phyloP scores from a whole-genome alignment of 768 basidiomycete species.

The Rhodotorula sphaerocarpa region DNA sequence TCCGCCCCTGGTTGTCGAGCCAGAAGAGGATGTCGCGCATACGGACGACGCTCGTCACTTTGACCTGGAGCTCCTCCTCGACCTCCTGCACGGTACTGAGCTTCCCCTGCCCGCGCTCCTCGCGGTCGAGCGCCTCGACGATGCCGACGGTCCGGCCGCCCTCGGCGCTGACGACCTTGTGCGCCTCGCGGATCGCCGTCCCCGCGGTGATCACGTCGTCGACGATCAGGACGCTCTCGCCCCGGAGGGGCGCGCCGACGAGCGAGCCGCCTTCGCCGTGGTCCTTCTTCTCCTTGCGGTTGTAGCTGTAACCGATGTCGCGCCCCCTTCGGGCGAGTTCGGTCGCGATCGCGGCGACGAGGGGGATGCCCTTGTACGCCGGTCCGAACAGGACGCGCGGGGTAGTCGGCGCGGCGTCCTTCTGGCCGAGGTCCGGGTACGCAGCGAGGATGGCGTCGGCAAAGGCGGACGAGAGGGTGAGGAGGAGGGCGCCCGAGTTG shows the following conservation, averaged over 20 bases:
- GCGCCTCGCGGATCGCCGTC: constrained; percentile 75
- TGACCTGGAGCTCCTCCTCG: constrained; percentile 61
- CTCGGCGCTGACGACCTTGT: constrained; percentile 63
- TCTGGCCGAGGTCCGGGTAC: constrained; percentile 25
- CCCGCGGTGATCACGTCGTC: constrained; percentile 95
- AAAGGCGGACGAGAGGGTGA: constrained; percentile 69
- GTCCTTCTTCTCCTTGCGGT: constrained; percentile 89
- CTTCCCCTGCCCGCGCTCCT: constrained; percentile 70
- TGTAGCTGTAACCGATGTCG: constrained; percentile 75
- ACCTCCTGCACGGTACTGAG: constrained; percentile 73
- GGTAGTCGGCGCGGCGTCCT: constrained; percentile 43
- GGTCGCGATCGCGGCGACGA: constrained; percentile 76
- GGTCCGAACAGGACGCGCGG: constrained; percentile 83
- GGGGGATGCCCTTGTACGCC: constrained; percentile 92
- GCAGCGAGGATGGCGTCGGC: constrained; percentile 66
- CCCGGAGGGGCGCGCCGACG: constrained; percentile 75
- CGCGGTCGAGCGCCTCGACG: constrained; percentile 73
- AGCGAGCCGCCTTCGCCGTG: constrained; percentile 91
- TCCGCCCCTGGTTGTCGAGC: constrained; percentile 61
- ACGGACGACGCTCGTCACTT: constrained; percentile 68
- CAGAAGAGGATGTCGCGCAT: constrained; percentile 79
- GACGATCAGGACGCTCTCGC: constrained; percentile 73
- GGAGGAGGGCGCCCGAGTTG: constrained; percentile 70
- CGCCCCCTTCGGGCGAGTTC: constrained; percentile 59
- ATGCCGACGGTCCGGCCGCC: constrained; percentile 73